Percentiles rank a stretch among this genome's conserved stretches.
phyloP scores from a whole-genome alignment of 2,329 filamentous ascomycete species.

The Orbilia oligospora region DNA sequence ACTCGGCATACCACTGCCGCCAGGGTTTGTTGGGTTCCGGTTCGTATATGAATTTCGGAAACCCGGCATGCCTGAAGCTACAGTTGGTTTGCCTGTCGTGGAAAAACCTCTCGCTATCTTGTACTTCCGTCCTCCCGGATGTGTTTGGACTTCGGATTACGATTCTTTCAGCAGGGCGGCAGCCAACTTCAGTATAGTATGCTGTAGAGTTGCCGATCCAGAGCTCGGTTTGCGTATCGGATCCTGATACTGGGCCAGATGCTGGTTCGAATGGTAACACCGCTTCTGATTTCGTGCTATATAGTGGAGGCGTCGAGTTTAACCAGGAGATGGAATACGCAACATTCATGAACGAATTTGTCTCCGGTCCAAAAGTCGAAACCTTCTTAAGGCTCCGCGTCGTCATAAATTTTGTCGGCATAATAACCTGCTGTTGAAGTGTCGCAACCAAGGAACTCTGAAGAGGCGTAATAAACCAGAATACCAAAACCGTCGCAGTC shows the following conservation, averaged over 20 bases:
- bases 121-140: neutral
- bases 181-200: slow-evolving; percentile 54
- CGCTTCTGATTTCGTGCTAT: slow-evolving; percentile 56
- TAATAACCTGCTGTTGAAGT: slow-evolving; percentile 25
- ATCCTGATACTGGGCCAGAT: neutral
- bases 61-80: slow-evolving; percentile 22
- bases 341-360: slow-evolving; percentile 49
- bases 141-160: neutral
- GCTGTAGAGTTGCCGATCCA: slow-evolving; percentile 61
- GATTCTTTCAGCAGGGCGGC: slow-evolving; percentile 28
- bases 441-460: slow-evolving; percentile 73
- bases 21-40: neutral
- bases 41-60: neutral
- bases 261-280: slow-evolving; percentile 58
- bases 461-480: slow-evolving; percentile 72
- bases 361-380: slow-evolving; percentile 36
- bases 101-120: slow-evolving; percentile 9
- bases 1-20: slow-evolving; percentile 38
- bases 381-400: slow-evolving; percentile 14
- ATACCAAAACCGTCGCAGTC: slow-evolving; percentile 70
- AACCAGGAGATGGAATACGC: slow-evolving; percentile 61
- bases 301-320: slow-evolving; percentile 54
- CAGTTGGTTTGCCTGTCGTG: slow-evolving; percentile 43
- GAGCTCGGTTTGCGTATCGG: slow-evolving; percentile 25
- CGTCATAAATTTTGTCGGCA: slow-evolving; percentile 45